A percentile compares a stretch with the other conserved stretches of the same genome.
Conservation (phyloP, 2,329 filamentous ascomycete genomes). For the Fusarium tuaranense region DNA sequence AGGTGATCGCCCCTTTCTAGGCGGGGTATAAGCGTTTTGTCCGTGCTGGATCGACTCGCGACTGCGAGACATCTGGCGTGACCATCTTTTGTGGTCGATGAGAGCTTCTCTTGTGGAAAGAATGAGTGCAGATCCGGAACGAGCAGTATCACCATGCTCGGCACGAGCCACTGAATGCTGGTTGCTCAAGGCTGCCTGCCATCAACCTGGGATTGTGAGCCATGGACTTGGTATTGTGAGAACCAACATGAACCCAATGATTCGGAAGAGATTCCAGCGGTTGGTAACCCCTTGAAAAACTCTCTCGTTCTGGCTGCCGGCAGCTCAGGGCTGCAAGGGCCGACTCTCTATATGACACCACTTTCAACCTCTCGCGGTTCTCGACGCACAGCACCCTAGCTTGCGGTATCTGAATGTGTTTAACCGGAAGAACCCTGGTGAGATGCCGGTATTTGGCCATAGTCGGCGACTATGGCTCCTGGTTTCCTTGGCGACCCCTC, state of each 20-base stretch:
- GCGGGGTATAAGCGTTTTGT: slow-evolving; percentile 5
- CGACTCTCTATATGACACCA: slow-evolving; percentile 6
- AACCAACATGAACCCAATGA: slow-evolving; percentile 16
- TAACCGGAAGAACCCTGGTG: slow-evolving; percentile 3
- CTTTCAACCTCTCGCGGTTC: background rate
- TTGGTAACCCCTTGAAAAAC: slow-evolving; percentile 1
- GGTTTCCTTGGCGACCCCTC: slow-evolving; percentile 2
- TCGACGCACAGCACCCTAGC: slow-evolving; percentile 2
- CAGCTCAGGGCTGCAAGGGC: slow-evolving; percentile 5
- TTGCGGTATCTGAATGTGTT: slow-evolving; percentile 15
- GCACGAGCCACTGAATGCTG: slow-evolving; percentile 16
- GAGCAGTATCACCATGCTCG: background rate
- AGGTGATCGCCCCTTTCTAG: background rate
- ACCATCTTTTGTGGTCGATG: background rate
- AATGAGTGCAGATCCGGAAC: slow-evolving; percentile 15
- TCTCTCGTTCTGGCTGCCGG: background rate
- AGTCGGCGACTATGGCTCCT: background rate
- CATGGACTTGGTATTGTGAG: slow-evolving; percentile 7
- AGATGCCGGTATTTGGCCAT: slow-evolving; percentile 16
- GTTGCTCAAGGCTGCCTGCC: background rate
- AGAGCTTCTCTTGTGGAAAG: slow-evolving; percentile 13
- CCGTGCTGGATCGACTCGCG: slow-evolving; percentile 15
- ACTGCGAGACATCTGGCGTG: slow-evolving; percentile 18
- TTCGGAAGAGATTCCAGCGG: slow-evolving; percentile 1
- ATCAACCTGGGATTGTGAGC: slow-evolving; percentile 5